These are phyloP conservation scores for Podospora anserina DNA, from an alignment of 495 filamentous ascomycete genomes.

Conservation along the genomic window DNA sequence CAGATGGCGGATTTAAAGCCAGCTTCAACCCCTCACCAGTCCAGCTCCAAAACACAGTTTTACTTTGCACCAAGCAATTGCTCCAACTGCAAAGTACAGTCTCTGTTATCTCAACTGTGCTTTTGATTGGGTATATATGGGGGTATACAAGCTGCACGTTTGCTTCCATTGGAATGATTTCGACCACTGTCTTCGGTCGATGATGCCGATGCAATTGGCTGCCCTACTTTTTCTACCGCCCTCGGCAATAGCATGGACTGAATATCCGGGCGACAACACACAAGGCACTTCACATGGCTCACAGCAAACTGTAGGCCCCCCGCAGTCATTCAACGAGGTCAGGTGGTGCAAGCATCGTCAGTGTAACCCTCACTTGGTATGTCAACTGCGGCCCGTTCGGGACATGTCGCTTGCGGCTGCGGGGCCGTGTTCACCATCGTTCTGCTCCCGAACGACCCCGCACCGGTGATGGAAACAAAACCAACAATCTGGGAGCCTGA, in stretches of 20 bases:
- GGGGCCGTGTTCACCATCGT: not conserved
- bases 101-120: not conserved
- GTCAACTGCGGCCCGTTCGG: not conserved
- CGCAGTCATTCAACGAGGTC: not conserved
- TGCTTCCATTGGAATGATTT: not conserved
- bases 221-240: not conserved
- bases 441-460: no score
- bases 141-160: not conserved
- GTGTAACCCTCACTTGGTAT: no score
- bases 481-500: not conserved
- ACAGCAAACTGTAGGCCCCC: not conserved
- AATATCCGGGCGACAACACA: not conserved
- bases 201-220: not conserved
- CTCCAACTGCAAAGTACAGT: not conserved
- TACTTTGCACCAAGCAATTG: not conserved
- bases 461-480: not conserved
- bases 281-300: not conserved
- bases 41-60: not conserved
- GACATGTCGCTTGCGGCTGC: not conserved
- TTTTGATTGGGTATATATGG: not conserved
- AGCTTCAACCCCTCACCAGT: not conserved
- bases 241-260: not conserved
- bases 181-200: not conserved
- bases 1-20: not conserved
- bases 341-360: not conserved